Evolutionary conservation across 1,284 basidiomycete genomes (phyloP), one percentile per base, ranked within the genome.

Genomic region (Tetrapyrgos nigripes): DNA sequence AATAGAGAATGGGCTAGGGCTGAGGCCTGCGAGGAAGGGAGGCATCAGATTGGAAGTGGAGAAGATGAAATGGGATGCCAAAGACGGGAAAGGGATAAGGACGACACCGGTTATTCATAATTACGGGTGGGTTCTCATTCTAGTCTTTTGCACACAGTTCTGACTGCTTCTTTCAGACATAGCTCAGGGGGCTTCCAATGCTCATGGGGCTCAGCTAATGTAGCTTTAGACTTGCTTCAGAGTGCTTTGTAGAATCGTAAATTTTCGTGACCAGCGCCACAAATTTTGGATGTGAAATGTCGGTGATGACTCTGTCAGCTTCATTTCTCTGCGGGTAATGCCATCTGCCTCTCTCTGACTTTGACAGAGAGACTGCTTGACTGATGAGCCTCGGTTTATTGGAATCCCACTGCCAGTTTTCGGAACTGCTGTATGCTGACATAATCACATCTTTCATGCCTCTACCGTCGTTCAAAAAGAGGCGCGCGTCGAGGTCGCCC

Each of bases 11-110:
- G 88, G 88, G 1, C 91, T 89, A 53, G 93, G 93, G 1, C 73
- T 94, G 27, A 79, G 94, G 13, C 92, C 93, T 0, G 83, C 79
- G 5, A 79, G 94, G 53, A 83, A 83, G 45, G 88, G 87, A n/a
- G 92, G 92, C 0, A 75, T 88, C 1, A 75, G 92, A 40, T 72
- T 94, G 10, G 91, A 75, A 50, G 58, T 71, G 5, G 70, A 74
- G 70, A 64, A 64, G 74, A 50, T 66, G 52, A 62, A 62, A 47
- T 45, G 24, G 29, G 28, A 28, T 19, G 28, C 47, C 24, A 31
- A 29, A 50, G 33, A 52, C 28, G 24, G 57, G 66, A 54, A 56
- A 66, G 19, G 61, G 47, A n/a, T 40, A 4, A 57, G 43, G 19
- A 70, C 63, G 46, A 68, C 75, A 33, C 72, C 75, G 13, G 66